phyloP scores from a whole-genome alignment of 768 basidiomycete species.

The Trametes meyenii region DNA sequence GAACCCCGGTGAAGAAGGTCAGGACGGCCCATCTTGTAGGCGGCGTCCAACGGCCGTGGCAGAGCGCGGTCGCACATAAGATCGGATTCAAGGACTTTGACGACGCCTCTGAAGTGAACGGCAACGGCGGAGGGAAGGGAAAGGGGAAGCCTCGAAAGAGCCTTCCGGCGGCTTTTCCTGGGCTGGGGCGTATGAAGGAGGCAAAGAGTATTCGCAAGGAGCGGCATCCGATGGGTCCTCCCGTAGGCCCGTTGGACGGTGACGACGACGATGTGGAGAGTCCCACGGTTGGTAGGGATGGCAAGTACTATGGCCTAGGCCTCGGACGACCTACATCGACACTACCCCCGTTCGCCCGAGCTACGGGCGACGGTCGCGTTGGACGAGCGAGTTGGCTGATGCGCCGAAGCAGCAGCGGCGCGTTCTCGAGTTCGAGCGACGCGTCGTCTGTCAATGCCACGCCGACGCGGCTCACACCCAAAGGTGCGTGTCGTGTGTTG shows the following conservation, averaged over 20 bases:
- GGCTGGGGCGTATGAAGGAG: conserved; percentile 37
- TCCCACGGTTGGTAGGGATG: conserved; percentile 56
- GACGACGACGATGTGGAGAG: conserved; percentile 71
- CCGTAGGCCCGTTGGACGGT: conserved; percentile 33
- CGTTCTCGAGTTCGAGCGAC: conserved; percentile 79
- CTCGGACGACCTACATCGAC: conserved; percentile 56
- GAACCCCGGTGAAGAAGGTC: conserved; percentile 79
- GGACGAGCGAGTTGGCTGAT: conserved; percentile 60
- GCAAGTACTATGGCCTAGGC: conserved; percentile 65
- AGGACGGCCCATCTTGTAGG: conserved; percentile 56
- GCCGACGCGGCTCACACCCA: conserved; percentile 60
- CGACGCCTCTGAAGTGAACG: conserved; percentile 34
- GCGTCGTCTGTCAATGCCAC: conserved; percentile 53
- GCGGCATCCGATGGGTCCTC: conserved; percentile 13
- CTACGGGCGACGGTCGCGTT: conserved; percentile 25
- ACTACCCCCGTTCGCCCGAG: conserved; percentile 24
- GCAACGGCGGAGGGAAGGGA: conserved; percentile 41
- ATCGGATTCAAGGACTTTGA: conserved; percentile 55
- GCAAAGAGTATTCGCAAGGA: conserved; percentile 27
- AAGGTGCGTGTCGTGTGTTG: conserved; percentile 38
- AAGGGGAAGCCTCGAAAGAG: conserved; percentile 69
- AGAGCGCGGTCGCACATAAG: conserved; percentile 75
- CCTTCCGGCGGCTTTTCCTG: conserved; percentile 71
- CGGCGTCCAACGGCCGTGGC: conserved; percentile 66
- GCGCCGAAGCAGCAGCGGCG: conserved; percentile 80